These are phyloP conservation scores for Saururus chinensis DNA, from an alignment of 164 flowering plant genomes.

Conservation along the genomic window DNA sequence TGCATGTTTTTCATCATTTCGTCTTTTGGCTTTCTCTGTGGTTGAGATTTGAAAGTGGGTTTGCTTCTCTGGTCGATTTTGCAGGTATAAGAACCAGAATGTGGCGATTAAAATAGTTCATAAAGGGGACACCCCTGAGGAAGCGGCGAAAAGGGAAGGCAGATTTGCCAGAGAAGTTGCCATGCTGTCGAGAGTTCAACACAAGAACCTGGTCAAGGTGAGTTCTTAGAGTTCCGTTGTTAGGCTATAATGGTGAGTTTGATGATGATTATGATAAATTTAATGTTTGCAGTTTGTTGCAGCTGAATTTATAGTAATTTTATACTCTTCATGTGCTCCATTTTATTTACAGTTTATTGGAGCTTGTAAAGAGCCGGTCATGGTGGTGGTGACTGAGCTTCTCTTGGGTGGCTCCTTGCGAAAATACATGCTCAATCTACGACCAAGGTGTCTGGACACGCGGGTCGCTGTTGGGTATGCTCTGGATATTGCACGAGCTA, in stretches of 20 bases:
- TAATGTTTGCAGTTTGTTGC: too few species aligned
- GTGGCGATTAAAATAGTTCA: slow-evolving; percentile 88
- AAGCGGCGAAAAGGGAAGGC: slow-evolving; percentile 53
- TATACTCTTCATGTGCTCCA: background rate
- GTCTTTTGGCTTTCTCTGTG: background rate
- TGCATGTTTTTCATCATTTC: background rate
- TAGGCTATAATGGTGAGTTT: too few species aligned
- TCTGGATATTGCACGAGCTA: slow-evolving; percentile 77
- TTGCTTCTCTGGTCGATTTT: background rate
- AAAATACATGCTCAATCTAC: slow-evolving; percentile 53
- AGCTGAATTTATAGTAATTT: too few species aligned
- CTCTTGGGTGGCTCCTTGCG: slow-evolving; percentile 80
- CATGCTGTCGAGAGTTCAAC: slow-evolving; percentile 90
- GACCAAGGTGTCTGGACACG: slow-evolving; percentile 65
- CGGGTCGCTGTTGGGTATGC: slow-evolving; percentile 65
- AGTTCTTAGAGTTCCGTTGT: background rate
- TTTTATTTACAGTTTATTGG: slow-evolving; percentile 66
- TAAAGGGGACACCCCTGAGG: slow-evolving; percentile 82
- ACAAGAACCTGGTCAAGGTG: slow-evolving; percentile 93
- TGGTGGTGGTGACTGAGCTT: slow-evolving; percentile 92
- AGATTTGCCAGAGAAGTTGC: slow-evolving; percentile 82
- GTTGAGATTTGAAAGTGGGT: background rate
- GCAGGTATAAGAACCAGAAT: slow-evolving; percentile 72
- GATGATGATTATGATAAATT: too few species aligned
- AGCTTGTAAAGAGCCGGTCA: slow-evolving; percentile 74